Evolutionary conservation across 148 eudicot species (phyloP).

Genomic region (Vaccinium darrowii): DNA sequence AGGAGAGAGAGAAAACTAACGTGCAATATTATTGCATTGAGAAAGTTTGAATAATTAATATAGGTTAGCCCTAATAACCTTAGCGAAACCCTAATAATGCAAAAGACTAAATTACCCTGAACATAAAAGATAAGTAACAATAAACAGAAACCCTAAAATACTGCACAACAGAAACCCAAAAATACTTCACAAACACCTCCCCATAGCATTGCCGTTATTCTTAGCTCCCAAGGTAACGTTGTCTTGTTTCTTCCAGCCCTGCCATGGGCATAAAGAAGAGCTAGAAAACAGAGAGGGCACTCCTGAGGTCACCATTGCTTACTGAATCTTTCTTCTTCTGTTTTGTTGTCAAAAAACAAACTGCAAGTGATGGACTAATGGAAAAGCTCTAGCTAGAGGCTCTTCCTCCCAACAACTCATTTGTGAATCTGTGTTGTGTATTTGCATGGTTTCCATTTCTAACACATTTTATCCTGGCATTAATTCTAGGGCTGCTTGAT

Average conservation of each 20-base stretch:
- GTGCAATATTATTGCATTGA: too few relatives aligned
- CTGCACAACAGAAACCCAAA: too few relatives aligned
- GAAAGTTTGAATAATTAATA: too few relatives aligned
- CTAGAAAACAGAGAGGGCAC: not conserved
- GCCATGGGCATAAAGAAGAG: not conserved
- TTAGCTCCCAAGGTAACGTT: not conserved
- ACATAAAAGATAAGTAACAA: too few relatives aligned
- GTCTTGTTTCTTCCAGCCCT: not conserved
- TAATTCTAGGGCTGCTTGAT: slow-evolving; percentile 69
- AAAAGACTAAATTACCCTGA: too few relatives aligned
- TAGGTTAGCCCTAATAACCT: too few relatives aligned
- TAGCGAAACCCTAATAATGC: too few relatives aligned
- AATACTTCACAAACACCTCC: not conserved
- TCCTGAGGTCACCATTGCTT: not conserved
- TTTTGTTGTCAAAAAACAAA: not conserved
- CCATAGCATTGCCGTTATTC: not conserved
- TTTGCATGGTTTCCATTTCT: not conserved
- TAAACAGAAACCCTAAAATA: too few relatives aligned
- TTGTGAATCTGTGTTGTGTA: not conserved
- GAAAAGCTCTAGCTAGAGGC: not conserved
- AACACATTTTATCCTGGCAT: slow-evolving; percentile 5
- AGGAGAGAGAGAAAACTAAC: too few relatives aligned
- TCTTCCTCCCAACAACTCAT: not conserved
- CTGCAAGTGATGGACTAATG: not conserved
- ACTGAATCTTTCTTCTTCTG: not conserved